Evolutionary conservation across 2,329 filamentous ascomycete genomes (phyloP), one percentile per base, ranked within the genome.

Genomic region (Aspergillus aculeatus): DNA sequence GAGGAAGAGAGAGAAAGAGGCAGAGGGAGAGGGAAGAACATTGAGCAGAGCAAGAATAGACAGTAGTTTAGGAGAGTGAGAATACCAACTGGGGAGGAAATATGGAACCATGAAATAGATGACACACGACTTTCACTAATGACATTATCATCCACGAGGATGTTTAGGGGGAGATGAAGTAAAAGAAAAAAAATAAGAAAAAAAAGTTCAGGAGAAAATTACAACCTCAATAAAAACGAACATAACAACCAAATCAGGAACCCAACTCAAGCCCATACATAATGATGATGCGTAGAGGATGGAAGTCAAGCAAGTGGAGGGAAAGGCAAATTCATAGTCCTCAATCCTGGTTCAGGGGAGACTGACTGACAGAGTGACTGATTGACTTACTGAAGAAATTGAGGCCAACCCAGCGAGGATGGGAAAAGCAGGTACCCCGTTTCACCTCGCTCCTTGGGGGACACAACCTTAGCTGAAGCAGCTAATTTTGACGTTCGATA

Each of bases 381-480:
- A 50, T 48, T 49, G 19, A 54, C 57, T 57, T 56, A 58, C 59
- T 61, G 49, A 60, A 63, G 58, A 61, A 61, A 61, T 26, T 48
- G 53, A 58, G 53, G 31, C 32, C 50, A 60, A 51, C 51, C 54
- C 56, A 29, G 61, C 50, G 53, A 61, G 64, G 63, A 56, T 61
- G 55, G 55, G 57, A 66, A 57, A 66, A 66, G 64, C 64, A 66
- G 64, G 64, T 65, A 66, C 64, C 63, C 61, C 60, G 63, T 66
- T 65, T 65, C 62, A 62, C 53, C 55, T 63, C 52, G 16, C 38
- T 44, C 38, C 16, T 44, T 44, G n/a, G 38, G 38, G 38, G 38
- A 44, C 38, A 44, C 50, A 63, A 64, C 58, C 60, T 57, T 64
- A 58, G 59, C 55, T 29, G 50, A 50, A 58, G 57, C 62, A 58